Percentiles rank a stretch among this genome's conserved stretches.
These are phyloP conservation scores for Boeremia lycopersici DNA, from an alignment of 2,329 filamentous ascomycete species.

Conservation along the genomic window DNA sequence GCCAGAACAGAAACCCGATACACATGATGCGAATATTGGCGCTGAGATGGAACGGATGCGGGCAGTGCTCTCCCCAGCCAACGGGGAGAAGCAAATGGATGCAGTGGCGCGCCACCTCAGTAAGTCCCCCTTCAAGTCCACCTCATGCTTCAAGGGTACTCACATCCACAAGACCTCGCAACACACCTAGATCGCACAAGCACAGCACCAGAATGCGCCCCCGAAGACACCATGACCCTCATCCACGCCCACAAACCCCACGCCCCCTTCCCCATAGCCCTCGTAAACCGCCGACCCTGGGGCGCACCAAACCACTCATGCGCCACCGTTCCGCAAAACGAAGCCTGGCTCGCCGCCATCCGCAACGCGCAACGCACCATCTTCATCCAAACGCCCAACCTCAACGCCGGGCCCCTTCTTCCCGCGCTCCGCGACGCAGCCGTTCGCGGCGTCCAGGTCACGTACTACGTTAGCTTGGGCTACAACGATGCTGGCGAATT, in stretches of 20 bases:
- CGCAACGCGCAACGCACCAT: conserved; percentile 66
- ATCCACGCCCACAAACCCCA: conserved; percentile 64
- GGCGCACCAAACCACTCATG: conserved; percentile 67
- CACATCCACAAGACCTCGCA: conserved; percentile 25
- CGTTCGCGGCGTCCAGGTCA: conserved; percentile 70
- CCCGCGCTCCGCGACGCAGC: conserved; percentile 68
- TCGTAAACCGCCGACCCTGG: conserved; percentile 72
- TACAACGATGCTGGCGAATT: conserved; percentile 82
- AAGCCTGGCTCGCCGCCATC: conserved; percentile 73
- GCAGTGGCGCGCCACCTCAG: conserved; percentile 70
- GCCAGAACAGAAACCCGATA: not conserved
- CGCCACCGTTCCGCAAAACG: conserved; percentile 73
- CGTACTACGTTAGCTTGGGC: conserved; percentile 74
- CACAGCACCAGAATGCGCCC: conserved; percentile 60
- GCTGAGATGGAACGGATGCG: conserved; percentile 69
- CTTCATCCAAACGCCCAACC: conserved; percentile 80
- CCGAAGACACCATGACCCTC: conserved; percentile 67
- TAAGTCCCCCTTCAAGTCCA: conserved; percentile 30
- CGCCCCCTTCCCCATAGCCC: conserved; percentile 69
- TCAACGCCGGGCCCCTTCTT: conserved; percentile 73
- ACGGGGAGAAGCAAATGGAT: conserved; percentile 60
- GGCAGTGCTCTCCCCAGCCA: conserved; percentile 57
- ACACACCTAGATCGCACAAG: conserved; percentile 58
- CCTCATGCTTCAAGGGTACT: not conserved
- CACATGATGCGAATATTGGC: conserved; percentile 64